A percentile compares a stretch with the other conserved stretches of the same genome.
phyloP scores from a whole-genome alignment of 371 early-diverging fungal genomes.

The Batkoa obscura region DNA sequence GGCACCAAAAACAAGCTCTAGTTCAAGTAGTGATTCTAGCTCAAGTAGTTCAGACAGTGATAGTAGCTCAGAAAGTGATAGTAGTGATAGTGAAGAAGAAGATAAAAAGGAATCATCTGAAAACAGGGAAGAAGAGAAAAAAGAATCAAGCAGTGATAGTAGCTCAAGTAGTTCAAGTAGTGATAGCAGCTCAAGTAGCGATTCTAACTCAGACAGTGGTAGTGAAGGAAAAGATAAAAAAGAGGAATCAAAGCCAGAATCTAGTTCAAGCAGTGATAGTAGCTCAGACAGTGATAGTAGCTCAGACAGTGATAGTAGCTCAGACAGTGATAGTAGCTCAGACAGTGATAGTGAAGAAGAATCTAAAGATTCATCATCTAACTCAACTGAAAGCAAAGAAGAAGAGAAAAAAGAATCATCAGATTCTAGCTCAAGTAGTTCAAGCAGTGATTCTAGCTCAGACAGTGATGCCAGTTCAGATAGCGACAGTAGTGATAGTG shows the following conservation, averaged over 20 bases:
- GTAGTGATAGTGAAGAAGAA: not conserved
- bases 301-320: too few relatives aligned
- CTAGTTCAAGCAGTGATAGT: slow-evolving; percentile 9
- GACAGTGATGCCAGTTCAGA: slow-evolving; percentile 12
- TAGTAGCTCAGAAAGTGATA: not conserved
- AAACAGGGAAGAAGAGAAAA: too few relatives aligned
- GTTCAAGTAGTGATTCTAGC: too few relatives aligned
- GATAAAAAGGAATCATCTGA: not conserved
- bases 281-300: slow-evolving; percentile 13
- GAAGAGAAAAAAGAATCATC: slow-evolving; percentile 11
- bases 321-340: too few relatives aligned
- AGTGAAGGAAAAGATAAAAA: slow-evolving; percentile 6
- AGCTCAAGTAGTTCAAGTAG: slow-evolving; percentile 13
- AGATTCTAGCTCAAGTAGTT: slow-evolving; percentile 11
- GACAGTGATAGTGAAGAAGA: too few relatives aligned
- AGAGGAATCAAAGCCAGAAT: slow-evolving; percentile 9
- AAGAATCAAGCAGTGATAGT: too few relatives aligned
- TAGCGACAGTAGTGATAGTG: slow-evolving; percentile 6
- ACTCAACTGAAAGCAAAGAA: slow-evolving; percentile 6
- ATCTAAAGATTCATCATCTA: too few relatives aligned
- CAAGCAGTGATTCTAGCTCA: too few relatives aligned
- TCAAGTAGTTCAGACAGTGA: not conserved
- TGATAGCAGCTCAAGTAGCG: slow-evolving; percentile 6
- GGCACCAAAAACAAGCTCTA: slow-evolving; percentile 5
- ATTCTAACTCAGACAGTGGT: slow-evolving; percentile 4